Percentiles rank a stretch among this genome's conserved stretches.
phyloP scores from a whole-genome alignment of 177 flowering plant genomes.

The Vitis hybrid region DNA sequence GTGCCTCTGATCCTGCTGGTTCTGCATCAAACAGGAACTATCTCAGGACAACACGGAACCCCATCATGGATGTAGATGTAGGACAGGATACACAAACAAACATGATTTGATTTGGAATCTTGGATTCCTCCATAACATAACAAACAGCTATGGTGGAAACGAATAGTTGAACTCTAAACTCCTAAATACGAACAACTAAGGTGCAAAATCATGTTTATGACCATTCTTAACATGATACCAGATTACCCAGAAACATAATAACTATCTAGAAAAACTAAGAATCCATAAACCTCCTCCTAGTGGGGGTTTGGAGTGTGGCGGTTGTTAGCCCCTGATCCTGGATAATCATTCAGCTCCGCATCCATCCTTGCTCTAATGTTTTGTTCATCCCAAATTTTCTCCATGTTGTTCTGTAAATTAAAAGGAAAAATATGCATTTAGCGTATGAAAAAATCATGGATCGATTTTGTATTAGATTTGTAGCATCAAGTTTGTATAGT shows the following conservation, averaged over 20 bases:
- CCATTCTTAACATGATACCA: neutral
- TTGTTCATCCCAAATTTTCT: slow-evolving; percentile 19
- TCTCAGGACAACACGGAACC: neutral
- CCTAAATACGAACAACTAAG: neutral
- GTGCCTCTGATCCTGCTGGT: no score
- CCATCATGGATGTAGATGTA: neutral
- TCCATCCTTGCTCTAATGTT: slow-evolving; percentile 36
- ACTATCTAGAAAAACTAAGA: slow-evolving; percentile 21
- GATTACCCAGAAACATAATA: neutral
- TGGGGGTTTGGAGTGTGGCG: slow-evolving; percentile 68
- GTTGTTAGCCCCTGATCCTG: slow-evolving; percentile 71
- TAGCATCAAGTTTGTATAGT: slow-evolving; percentile 1
- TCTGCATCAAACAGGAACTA: no score
- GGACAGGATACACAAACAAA: neutral
- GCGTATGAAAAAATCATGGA: neutral
- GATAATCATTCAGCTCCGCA: slow-evolving; percentile 60
- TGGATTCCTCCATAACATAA: neutral
- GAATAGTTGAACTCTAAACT: neutral
- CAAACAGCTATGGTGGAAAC: neutral
- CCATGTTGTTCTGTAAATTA: slow-evolving; percentile 21
- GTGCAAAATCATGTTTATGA: neutral
- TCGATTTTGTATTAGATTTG: neutral
- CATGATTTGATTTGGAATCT: neutral
- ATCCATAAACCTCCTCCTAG: slow-evolving; percentile 24
- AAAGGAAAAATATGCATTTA: neutral